phyloP scores from a whole-genome alignment of 768 basidiomycete species.

The Amanita rimosa region DNA sequence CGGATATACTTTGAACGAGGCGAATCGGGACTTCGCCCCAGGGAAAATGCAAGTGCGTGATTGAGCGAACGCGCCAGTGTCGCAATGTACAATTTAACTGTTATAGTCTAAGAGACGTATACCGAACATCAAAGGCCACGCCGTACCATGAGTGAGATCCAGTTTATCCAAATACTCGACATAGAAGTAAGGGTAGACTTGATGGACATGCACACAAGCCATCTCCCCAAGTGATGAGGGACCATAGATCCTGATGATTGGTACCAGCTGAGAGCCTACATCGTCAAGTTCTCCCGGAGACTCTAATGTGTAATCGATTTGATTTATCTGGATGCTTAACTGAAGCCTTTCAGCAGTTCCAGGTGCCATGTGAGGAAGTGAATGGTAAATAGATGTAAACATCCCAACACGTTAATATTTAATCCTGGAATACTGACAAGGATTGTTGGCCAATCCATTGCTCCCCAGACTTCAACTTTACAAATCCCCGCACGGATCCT shows the following conservation, averaged over 20 bases:
- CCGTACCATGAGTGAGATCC: conserved; percentile 48
- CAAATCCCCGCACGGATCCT: conserved; percentile 70
- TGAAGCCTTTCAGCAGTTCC: conserved; percentile 7
- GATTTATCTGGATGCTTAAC: conserved; percentile 33
- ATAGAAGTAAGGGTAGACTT: conserved; percentile 90
- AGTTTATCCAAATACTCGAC: conserved; percentile 70
- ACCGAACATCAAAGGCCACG: neutral
- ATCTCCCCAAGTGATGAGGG: conserved; percentile 65
- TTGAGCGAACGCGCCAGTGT: conserved; percentile 70
- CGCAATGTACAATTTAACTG: conserved; percentile 66
- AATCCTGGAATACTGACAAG: conserved; percentile 29
- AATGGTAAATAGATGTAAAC: too few species aligned
- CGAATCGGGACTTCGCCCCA: conserved; percentile 60
- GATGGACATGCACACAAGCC: conserved; percentile 84
- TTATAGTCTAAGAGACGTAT: conserved; percentile 1
- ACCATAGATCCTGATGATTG: conserved; percentile 82
- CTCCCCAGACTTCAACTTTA: conserved; percentile 45
- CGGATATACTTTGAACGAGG: conserved; percentile 53
- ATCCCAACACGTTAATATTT: too few species aligned
- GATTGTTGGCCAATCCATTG: conserved; percentile 74
- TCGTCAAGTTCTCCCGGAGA: conserved; percentile 58
- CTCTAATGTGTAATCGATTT: conserved; percentile 55
- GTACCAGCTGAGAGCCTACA: conserved; percentile 48
- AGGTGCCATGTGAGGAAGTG: too few species aligned
- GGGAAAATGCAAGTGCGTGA: conserved; percentile 72